Evolutionary conservation across 257 asterid species (phyloP), one percentile per base, ranked within the genome.

Genomic region (Gardenia jasminoides): DNA sequence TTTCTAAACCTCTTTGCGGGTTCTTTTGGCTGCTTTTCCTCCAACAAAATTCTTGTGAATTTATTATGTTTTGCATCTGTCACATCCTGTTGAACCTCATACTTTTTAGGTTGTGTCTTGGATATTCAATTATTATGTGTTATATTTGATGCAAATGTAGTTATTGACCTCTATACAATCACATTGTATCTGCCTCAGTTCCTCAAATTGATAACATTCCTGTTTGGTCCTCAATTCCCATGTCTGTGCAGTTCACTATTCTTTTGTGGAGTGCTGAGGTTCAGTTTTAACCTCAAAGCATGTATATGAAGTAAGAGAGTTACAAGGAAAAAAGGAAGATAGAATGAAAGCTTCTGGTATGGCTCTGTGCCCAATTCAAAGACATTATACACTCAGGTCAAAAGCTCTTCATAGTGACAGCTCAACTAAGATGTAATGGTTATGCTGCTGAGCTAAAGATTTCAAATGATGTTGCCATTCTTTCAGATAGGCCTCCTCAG

Each of bases 401-500:
- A 71, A 70, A 71, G 61, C 76, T 15, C 19, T 56, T 44, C n/a
- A 71, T 26, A 26, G 62, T 71, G 76, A 71, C 43, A 47, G 12
- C 36, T 24, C 58, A n/a, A 43, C 30, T n/a, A 46, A 68, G 56
- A 24, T 44, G 16, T 30, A 24, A 65, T 39, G 24, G 43, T 75
- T 4, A n/a, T 19, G 58, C 31, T 33, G 58, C 24, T 48, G 46
- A 36, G 24, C 4, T 66, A 31, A 70, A 70, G 28, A 3, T 70
- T 28, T 70, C 54, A 44, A 43, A 12, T 43, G 73, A 65, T 68
- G 20, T 12, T 31, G 28, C 47, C 54, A 10, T 20, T 54, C 62
- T 75, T 75, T 41, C 78, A 58, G 78, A 39, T 75, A 24, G 26
- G 20, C 41, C 47, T 75, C 30, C 58, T 41, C 24, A 75, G 64